These are phyloP conservation scores for Clausena lansium DNA, from an alignment of 345 rosid genomes.

Conservation along the genomic window DNA sequence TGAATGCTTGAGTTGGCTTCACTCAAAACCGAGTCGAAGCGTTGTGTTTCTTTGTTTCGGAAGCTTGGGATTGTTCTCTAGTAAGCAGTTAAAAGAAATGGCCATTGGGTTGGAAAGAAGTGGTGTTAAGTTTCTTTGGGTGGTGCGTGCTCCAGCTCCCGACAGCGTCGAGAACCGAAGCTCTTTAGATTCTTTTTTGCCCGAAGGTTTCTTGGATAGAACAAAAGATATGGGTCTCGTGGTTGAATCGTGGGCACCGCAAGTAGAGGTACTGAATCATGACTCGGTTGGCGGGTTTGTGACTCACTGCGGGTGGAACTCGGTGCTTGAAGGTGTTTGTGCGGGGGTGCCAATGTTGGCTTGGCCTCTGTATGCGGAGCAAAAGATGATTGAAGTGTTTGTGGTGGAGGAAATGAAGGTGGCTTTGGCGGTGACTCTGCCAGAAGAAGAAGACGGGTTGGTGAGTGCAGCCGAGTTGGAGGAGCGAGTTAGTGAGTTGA, in stretches of 20 bases:
- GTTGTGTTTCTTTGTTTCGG: conserved; percentile 42
- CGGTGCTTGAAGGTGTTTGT: conserved; percentile 35
- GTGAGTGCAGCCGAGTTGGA: conserved; percentile 45
- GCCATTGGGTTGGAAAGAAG: conserved; percentile 44
- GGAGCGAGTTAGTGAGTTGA: conserved; percentile 47
- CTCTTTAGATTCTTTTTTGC: conserved; percentile 17
- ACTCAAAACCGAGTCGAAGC: conserved; percentile 30
- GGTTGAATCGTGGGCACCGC: conserved; percentile 36
- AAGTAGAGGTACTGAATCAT: conserved; percentile 23
- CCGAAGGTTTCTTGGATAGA: conserved; percentile 37
- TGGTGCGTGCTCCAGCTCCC: conserved; percentile 30
- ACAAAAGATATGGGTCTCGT: conserved; percentile 27
- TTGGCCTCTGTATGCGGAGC: conserved; percentile 50
- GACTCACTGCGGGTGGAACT: conserved; percentile 42
- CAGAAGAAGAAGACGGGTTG: conserved; percentile 23
- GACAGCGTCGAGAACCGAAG: neutral
- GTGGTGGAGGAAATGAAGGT: conserved; percentile 34
- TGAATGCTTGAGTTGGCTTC: conserved; percentile 38
- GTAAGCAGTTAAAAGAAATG: conserved; percentile 37
- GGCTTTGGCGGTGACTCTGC: conserved; percentile 11
- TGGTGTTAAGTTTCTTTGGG: conserved; percentile 42
- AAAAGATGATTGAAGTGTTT: conserved; percentile 21
- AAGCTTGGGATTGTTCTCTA: conserved; percentile 31
- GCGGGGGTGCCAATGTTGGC: conserved; percentile 48
- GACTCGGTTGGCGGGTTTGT: conserved; percentile 34